Percentiles rank a stretch among this genome's conserved stretches.
phyloP scores from a whole-genome alignment of 805 yeast species.

The Yamadazyma philogaea region DNA sequence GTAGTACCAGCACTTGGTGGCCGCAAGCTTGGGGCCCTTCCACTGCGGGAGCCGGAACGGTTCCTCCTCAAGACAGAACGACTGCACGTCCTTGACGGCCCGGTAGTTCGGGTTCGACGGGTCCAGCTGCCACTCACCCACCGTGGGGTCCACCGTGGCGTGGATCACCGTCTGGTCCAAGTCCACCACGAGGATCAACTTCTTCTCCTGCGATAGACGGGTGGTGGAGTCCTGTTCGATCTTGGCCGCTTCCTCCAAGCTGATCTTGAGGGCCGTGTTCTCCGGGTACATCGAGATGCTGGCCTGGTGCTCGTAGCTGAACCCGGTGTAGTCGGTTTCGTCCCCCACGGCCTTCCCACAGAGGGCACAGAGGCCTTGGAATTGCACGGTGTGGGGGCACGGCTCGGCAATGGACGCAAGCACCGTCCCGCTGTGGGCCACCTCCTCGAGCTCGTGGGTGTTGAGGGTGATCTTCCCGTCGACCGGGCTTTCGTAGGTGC shows the following conservation, averaged over 20 bases:
- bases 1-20: constrained; percentile 77
- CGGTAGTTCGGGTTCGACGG: constrained; percentile 80
- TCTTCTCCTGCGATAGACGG: constrained; percentile 57
- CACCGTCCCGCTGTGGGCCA: constrained; percentile 44
- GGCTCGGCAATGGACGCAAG: constrained; percentile 69
- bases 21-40: constrained; percentile 58
- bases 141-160: constrained; percentile 96
- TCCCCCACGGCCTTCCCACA: constrained; percentile 79
- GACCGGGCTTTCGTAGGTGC: constrained; percentile 79
- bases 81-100: constrained; percentile 75
- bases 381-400: constrained; percentile 89
- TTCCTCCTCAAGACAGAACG: constrained; percentile 78
- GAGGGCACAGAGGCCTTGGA: constrained; percentile 90
- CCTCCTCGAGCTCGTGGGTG: constrained; percentile 57
- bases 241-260: constrained; percentile 80
- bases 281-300: constrained; percentile 89
- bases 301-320: constrained; percentile 66
- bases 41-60: constrained; percentile 54
- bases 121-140: constrained; percentile 93
- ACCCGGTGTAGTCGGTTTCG: constrained; percentile 72
- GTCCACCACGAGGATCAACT: constrained; percentile 89
- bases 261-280: constrained; percentile 76
- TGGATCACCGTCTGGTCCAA: constrained; percentile 96
- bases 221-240: constrained; percentile 68
- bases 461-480: constrained; percentile 62